A percentile compares a stretch with the other conserved stretches of the same genome.
phyloP scores from a whole-genome alignment of 208 protist species.

The Lotmaria passim region DNA sequence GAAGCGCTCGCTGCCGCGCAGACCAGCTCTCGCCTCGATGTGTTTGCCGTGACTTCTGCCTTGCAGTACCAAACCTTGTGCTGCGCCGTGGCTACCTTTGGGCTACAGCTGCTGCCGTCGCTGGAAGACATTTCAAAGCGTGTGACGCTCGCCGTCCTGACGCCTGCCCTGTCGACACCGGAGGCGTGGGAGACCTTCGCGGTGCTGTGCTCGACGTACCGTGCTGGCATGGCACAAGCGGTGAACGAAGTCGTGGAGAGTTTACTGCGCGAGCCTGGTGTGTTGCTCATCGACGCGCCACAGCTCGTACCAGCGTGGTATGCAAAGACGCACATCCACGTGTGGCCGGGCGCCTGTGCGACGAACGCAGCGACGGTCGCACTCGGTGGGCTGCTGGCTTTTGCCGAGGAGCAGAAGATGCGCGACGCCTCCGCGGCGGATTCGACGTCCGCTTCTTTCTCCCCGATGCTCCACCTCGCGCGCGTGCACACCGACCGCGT shows the following conservation, averaged over 20 bases:
- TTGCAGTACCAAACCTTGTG: slow-evolving; percentile 49
- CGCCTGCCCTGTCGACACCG: slow-evolving; percentile 44
- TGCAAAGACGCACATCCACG: slow-evolving; percentile 23
- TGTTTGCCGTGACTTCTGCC: slow-evolving; percentile 59
- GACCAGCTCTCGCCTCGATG: slow-evolving; percentile 29
- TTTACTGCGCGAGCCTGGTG: slow-evolving; percentile 44
- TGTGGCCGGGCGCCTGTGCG: slow-evolving; percentile 14
- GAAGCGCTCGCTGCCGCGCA: background rate
- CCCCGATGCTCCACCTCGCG: slow-evolving; percentile 4
- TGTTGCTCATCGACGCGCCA: slow-evolving; percentile 57
- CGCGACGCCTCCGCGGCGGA: background rate
- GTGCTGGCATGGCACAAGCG: slow-evolving; percentile 50
- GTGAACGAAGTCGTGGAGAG: slow-evolving; percentile 56
- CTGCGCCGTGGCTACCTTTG: slow-evolving; percentile 36
- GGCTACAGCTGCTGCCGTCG: slow-evolving; percentile 62
- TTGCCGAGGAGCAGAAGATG: slow-evolving; percentile 24
- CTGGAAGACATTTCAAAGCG: slow-evolving; percentile 55
- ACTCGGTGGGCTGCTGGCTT: slow-evolving; percentile 18
- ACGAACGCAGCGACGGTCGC: slow-evolving; percentile 19
- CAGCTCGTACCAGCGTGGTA: slow-evolving; percentile 45
- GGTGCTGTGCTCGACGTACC: slow-evolving; percentile 58
- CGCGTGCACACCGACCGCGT: slow-evolving; percentile 25
- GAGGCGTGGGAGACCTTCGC: slow-evolving; percentile 67
- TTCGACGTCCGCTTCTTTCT: background rate
- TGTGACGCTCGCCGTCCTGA: slow-evolving; percentile 47